These are phyloP conservation scores for Suillus discolor DNA, from an alignment of 768 basidiomycete species.

Conservation along the genomic window DNA sequence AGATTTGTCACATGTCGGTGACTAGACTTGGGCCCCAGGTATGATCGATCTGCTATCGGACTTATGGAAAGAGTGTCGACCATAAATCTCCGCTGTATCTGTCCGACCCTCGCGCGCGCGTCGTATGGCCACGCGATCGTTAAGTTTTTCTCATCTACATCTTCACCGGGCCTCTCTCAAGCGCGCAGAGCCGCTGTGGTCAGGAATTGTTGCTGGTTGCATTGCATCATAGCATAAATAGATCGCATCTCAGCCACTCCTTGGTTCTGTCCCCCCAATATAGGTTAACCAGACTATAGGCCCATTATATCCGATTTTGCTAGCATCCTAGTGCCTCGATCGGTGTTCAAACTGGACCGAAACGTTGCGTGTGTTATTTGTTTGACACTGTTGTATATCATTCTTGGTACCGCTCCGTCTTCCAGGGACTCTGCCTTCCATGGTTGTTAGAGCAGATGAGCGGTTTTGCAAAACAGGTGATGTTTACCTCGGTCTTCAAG, in stretches of 20 bases:
- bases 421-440: background rate
- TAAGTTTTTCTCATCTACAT: background rate
- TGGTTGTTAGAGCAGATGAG: background rate
- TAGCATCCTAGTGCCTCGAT: background rate
- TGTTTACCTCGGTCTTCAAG: constrained; percentile 5
- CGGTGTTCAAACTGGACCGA: background rate
- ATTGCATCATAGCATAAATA: background rate
- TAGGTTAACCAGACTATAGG: background rate
- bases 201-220: background rate
- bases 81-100: constrained; percentile 8
- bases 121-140: constrained; percentile 1
- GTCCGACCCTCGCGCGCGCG: background rate
- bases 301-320: background rate
- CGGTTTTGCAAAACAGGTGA: background rate
- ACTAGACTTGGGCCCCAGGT: constrained; percentile 7
- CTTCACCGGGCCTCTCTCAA: background rate
- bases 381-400: background rate
- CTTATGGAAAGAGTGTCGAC: constrained; percentile 1
- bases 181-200: background rate
- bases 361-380: too few relatives aligned
- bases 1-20: constrained; percentile 8
- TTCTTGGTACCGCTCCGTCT: background rate
- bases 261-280: background rate
- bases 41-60: constrained; percentile 7
- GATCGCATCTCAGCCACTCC: background rate